Evolutionary conservation across 2,329 filamentous ascomycete genomes (phyloP), one percentile per base, ranked within the genome.

Genomic region (Sphaerulina populicola): DNA sequence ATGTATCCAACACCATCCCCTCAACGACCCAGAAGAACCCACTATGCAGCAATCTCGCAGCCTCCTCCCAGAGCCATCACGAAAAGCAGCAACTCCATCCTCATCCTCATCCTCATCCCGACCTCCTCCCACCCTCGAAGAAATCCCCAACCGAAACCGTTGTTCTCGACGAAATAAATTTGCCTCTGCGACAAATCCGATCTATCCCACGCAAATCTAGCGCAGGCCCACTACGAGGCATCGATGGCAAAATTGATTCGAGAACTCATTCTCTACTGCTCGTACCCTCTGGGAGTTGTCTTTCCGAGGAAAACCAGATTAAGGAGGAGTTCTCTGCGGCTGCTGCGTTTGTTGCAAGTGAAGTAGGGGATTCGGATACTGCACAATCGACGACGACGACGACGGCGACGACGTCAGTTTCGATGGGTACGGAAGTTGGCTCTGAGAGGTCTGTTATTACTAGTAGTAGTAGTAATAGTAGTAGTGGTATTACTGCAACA

Each of bases 171-270:
- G 46, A 42, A 6, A n/a, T n/a, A n/a, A 7, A 35, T 6, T 18
- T 18, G 2, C 2, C 18, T 0, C 39, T n/a, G 4, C 14, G 27
- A n/a, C 35, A 47, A 35, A 7, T 35, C n/a, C 14, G 14, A 9
- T 14, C 33, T 0, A 27, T 49, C 1, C 38, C 46, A 21, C 43
- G 46, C 46, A 35, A 42, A 6, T 49, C 46, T 2, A 49, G 46
- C n/a, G 15, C 38, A n/a, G 46, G 46, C 6, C 38, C 18, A 2
- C 41, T 49, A 18, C 23, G 47, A 15, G 11, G 40, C 4, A 14
- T 49, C 5, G 40, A 53, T 30, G 51, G 45, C 7, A 49, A 53
- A 14, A 48, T 53, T 5, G 45, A 53, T 23, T 53, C 45, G 9
- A 44, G 45, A 21, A 43, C 33, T 4, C 49, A 53, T 23, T 52